Evolutionary conservation across 2,329 filamentous ascomycete species (phyloP).

Genomic region (Pseudogymnoascus sp.): DNA sequence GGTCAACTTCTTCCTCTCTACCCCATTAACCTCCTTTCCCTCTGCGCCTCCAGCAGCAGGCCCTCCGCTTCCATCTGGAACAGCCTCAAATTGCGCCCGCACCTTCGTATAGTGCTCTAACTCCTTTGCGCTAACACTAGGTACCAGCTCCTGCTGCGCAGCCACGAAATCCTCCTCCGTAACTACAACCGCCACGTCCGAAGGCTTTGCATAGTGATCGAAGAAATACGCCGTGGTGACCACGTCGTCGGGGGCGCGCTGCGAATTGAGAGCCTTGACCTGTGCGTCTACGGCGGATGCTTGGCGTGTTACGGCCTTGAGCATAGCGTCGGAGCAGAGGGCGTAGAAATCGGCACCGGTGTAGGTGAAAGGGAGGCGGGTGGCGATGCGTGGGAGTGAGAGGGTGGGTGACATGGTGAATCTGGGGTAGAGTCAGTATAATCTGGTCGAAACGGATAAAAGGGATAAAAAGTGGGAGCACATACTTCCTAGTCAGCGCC

Average conservation of each 20-base stretch:
- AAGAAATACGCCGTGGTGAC: conserved; percentile 91
- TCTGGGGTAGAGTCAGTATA: conserved; percentile 37
- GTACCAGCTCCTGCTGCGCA: conserved; percentile 80
- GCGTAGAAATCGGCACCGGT: conserved; percentile 97
- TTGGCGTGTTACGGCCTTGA: conserved; percentile 92
- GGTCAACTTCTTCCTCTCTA: conserved; percentile 15
- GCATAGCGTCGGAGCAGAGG: conserved; percentile 94
- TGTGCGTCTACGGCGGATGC: conserved; percentile 77
- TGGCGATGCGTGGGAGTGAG: conserved; percentile 66
- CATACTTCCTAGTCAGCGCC: conserved; percentile 86
- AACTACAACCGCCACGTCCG: conserved; percentile 81
- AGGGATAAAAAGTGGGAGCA: conserved; percentile 20
- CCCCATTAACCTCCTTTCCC: conserved; percentile 12
- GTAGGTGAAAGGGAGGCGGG: conserved; percentile 83
- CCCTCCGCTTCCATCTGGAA: conserved; percentile 29
- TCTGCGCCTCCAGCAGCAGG: conserved; percentile 28
- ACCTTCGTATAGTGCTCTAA: conserved; percentile 85
- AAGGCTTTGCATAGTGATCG: conserved; percentile 75
- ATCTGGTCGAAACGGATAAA: background rate
- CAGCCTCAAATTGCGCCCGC: conserved; percentile 71
- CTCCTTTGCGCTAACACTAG: conserved; percentile 87
- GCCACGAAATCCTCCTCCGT: conserved; percentile 79
- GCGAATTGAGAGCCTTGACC: conserved; percentile 60
- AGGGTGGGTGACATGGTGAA: conserved; percentile 77
- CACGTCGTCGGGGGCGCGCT: conserved; percentile 28